Percentiles rank a stretch among this genome's conserved stretches.
These are phyloP conservation scores for Nowakowskiella sp. DNA, from an alignment of 192 early-diverging fungal genomes.

Conservation along the genomic window DNA sequence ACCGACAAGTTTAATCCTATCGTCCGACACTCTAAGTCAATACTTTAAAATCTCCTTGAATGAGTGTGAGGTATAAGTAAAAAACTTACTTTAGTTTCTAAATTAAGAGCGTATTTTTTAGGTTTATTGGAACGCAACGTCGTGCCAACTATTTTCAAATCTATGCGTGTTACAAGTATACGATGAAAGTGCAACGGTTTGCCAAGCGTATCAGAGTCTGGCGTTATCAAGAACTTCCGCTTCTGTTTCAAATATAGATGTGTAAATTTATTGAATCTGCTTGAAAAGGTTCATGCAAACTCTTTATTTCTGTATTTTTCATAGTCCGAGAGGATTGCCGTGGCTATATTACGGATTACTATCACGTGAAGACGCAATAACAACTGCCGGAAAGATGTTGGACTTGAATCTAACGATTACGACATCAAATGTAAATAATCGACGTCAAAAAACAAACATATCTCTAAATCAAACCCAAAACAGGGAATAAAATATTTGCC, in stretches of 20 bases:
- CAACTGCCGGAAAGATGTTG: neutral
- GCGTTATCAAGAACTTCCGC: conserved; percentile 6
- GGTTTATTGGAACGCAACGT: conserved; percentile 18
- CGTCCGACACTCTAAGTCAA: conserved; percentile 16
- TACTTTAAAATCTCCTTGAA: conserved; percentile 5
- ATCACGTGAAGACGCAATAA: neutral
- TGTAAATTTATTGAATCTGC: neutral
- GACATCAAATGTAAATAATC: neutral
- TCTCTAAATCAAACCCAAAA: neutral
- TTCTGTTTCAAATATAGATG: conserved; percentile 3
- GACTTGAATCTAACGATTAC: conserved; percentile 1
- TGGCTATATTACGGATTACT: conserved; percentile 28
- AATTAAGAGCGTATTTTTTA: neutral
- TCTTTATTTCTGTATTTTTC: neutral
- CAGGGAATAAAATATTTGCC: neutral
- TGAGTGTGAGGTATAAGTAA: conserved; percentile 15
- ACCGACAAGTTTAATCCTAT: conserved; percentile 5
- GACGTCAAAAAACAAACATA: conserved; percentile 1
- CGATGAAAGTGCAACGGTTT: conserved; percentile 21
- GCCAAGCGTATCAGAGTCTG: conserved; percentile 23
- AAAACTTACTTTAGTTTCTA: neutral
- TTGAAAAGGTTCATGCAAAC: neutral
- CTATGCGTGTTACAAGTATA: conserved; percentile 41
- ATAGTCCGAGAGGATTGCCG: conserved; percentile 28
- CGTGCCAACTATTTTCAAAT: conserved; percentile 42